These are phyloP conservation scores for Claviceps cyperi DNA, from an alignment of 2,329 filamentous ascomycete genomes.

Conservation along the genomic window DNA sequence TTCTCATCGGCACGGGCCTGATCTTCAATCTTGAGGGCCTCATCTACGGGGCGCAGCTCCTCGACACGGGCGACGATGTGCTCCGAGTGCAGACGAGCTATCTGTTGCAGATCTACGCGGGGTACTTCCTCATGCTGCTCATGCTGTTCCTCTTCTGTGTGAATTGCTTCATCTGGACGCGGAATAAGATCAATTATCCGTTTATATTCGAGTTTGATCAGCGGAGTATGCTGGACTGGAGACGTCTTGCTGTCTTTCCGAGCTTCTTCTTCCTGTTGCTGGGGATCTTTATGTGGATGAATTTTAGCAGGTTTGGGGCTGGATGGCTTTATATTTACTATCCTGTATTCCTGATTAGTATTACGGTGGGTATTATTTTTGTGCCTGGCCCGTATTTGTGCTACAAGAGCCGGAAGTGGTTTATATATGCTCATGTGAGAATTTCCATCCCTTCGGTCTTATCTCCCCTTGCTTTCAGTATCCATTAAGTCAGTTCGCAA, in stretches of 20 bases:
- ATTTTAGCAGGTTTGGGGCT: slow-evolving; percentile 58
- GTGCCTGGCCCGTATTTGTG: slow-evolving; percentile 63
- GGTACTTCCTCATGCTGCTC: slow-evolving; percentile 74
- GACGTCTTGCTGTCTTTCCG: slow-evolving; percentile 73
- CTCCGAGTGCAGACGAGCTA: slow-evolving; percentile 45
- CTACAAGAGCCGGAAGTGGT: slow-evolving; percentile 67
- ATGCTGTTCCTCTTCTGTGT: slow-evolving; percentile 75
- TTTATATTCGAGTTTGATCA: slow-evolving; percentile 96
- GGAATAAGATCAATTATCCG: slow-evolving; percentile 81
- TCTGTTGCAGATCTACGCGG: slow-evolving; percentile 79
- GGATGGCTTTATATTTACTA: slow-evolving; percentile 69
- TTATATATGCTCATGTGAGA: slow-evolving; percentile 74
- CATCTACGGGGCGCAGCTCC: slow-evolving; percentile 41
- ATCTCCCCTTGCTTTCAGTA: too few relatives aligned
- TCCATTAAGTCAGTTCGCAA: too few relatives aligned
- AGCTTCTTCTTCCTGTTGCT: slow-evolving; percentile 67
- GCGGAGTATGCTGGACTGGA: slow-evolving; percentile 76
- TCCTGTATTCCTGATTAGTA: slow-evolving; percentile 61
- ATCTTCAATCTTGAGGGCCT: slow-evolving; percentile 54
- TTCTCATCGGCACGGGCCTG: slow-evolving; percentile 53
- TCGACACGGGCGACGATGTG: slow-evolving; percentile 31
- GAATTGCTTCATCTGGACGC: slow-evolving; percentile 70
- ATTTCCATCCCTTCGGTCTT: background rate
- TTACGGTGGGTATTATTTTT: slow-evolving; percentile 56
- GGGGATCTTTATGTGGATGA: slow-evolving; percentile 76